A percentile compares a stretch with the other conserved stretches of the same genome.
Evolutionary conservation across 2,329 filamentous ascomycete genomes (phyloP).

Genomic region (Pestalotiopsis sp.): DNA sequence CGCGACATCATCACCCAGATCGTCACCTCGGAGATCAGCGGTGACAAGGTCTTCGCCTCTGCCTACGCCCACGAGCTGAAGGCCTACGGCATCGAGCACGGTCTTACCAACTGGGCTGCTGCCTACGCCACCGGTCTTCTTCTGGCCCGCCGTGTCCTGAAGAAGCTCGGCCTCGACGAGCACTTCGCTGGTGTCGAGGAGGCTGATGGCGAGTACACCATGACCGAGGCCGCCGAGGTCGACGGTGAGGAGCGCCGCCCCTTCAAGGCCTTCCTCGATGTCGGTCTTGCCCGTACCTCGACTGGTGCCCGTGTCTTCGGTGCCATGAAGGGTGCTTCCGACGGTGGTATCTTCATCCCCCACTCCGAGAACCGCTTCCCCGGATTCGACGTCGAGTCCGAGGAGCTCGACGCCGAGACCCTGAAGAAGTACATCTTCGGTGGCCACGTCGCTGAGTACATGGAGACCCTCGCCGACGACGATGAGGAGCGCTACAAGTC

Average conservation of each 20-base stretch:
- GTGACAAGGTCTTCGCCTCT: slow-evolving; percentile 93
- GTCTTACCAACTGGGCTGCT: slow-evolving; percentile 99
- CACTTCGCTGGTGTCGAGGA: slow-evolving; percentile 96
- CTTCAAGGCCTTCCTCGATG: slow-evolving; percentile 99
- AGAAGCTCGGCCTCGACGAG: slow-evolving; percentile 95
- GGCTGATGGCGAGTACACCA: slow-evolving; percentile 90
- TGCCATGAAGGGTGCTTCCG: slow-evolving; percentile 99
- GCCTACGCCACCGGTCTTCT: slow-evolving; percentile 97
- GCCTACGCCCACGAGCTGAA: slow-evolving; percentile 98
- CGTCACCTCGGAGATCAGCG: slow-evolving; percentile 91
- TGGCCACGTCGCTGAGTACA: slow-evolving; percentile 99
- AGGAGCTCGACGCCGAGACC: slow-evolving; percentile 96
- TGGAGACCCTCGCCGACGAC: slow-evolving; percentile 99
- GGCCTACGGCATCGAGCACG: slow-evolving; percentile 96
- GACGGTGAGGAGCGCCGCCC: slow-evolving; percentile 93
- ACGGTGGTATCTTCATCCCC: slow-evolving; percentile 94
- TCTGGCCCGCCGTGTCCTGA: slow-evolving; percentile 92
- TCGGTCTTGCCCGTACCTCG: slow-evolving; percentile 95
- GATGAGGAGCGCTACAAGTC: slow-evolving; percentile 99
- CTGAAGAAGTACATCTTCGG: slow-evolving; percentile 99
- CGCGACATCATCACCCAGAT: slow-evolving; percentile 99
- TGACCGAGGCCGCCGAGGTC: slow-evolving; percentile 92
- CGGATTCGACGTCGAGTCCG: slow-evolving; percentile 93
- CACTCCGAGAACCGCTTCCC: slow-evolving; percentile 99
- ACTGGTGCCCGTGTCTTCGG: slow-evolving; percentile 99